A percentile compares a stretch with the other conserved stretches of the same genome.
phyloP scores from a whole-genome alignment of 2,329 filamentous ascomycete species.

The Xylariaceae sp. region DNA sequence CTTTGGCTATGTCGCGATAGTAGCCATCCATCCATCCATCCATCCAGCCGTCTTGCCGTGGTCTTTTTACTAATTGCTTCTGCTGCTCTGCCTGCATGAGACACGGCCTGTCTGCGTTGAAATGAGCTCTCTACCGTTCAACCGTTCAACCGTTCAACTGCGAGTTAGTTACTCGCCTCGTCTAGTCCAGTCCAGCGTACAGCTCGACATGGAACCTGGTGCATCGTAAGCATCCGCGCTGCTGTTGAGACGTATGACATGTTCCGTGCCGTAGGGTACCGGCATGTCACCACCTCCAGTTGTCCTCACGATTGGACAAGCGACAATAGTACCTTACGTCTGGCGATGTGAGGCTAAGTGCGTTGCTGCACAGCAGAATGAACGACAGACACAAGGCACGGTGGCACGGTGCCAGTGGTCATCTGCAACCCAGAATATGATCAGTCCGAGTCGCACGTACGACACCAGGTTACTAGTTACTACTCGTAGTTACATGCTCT shows the following conservation, averaged over 20 bases:
- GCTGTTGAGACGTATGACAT: neutral
- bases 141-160: neutral
- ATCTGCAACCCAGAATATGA: neutral
- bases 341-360: neutral
- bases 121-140: neutral
- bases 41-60: neutral
- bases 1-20: neutral
- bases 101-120: neutral
- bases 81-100: neutral
- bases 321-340: neutral
- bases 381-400: neutral
- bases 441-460: neutral
- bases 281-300: neutral
- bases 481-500: neutral
- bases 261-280: neutral
- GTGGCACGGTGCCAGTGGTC: neutral
- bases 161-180: neutral
- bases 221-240: neutral
- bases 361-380: neutral
- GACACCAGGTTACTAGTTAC: neutral
- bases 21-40: neutral
- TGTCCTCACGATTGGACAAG: neutral
- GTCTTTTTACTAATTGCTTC: neutral
- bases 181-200: neutral
- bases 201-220: neutral